Percentiles rank a stretch among this genome's conserved stretches.
Evolutionary conservation across 1,284 basidiomycete species (phyloP).

Genomic region (Erythrobasidium hasegawianum): DNA sequence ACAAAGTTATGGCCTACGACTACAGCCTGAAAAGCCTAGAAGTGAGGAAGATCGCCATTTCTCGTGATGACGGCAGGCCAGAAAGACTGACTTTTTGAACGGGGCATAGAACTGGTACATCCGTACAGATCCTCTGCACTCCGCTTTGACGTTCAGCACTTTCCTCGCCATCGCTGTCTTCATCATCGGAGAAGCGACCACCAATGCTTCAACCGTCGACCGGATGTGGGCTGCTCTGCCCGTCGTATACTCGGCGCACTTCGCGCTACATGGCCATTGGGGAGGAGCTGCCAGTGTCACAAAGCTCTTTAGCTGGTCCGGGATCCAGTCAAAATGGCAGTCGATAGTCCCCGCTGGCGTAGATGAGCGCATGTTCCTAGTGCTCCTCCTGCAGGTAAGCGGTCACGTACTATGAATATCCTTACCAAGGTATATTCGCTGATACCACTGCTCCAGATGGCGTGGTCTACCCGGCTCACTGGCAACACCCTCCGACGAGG

Average conservation of each 20-base stretch:
- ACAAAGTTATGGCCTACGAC: constrained; percentile 2
- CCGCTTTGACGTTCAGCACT: constrained; percentile 35
- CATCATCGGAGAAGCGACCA: constrained; percentile 40
- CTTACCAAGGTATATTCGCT: not conserved
- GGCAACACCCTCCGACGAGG: constrained; percentile 83
- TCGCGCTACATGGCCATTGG: constrained; percentile 50
- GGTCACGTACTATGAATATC: not conserved
- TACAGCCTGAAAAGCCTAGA: not conserved
- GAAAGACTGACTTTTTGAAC: not conserved
- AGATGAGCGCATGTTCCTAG: constrained; percentile 48
- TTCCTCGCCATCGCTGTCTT: constrained; percentile 33
- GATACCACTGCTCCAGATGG: constrained; percentile 41
- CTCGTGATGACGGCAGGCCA: constrained; percentile 1
- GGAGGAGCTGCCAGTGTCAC: constrained; percentile 24
- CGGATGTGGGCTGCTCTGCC: constrained; percentile 63
- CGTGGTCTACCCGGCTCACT: constrained; percentile 58
- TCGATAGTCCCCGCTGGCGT: constrained; percentile 35
- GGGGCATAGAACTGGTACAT: constrained; percentile 17
- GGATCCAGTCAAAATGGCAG: constrained; percentile 8
- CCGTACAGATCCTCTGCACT: constrained; percentile 41
- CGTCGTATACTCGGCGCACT: constrained; percentile 70
- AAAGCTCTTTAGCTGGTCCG: constrained; percentile 19
- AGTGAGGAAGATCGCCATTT: constrained; percentile 2
- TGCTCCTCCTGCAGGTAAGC: constrained; percentile 46
- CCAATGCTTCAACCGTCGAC: constrained; percentile 48